Conservation (phyloP, 805 yeast genomes). For the Starmerella powellii region DNA sequence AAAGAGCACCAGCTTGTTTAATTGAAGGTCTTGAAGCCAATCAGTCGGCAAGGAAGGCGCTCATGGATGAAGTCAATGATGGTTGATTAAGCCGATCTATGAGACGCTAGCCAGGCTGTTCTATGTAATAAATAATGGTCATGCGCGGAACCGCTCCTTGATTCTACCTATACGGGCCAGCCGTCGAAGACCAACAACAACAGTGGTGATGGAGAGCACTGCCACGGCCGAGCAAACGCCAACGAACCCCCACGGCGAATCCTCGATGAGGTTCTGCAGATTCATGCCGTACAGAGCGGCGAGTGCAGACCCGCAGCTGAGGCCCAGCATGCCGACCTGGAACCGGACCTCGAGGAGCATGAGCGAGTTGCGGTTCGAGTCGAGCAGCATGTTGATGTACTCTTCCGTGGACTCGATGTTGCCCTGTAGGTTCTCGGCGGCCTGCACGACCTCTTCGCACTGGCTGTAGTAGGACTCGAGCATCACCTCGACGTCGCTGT, state of each 20-base stretch:
- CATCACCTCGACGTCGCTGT: slow-evolving; percentile 78
- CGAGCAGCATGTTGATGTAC: slow-evolving; percentile 81
- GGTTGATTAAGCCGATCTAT: no score
- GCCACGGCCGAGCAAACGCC: slow-evolving; percentile 38
- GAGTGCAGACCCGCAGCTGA: slow-evolving; percentile 67
- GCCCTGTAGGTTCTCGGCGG: slow-evolving; percentile 60
- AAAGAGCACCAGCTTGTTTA: no score
- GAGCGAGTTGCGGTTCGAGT: slow-evolving; percentile 84
- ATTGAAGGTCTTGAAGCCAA: no score
- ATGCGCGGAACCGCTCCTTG: slow-evolving; percentile 7
- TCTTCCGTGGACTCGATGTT: slow-evolving; percentile 90
- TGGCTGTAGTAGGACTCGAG: slow-evolving; percentile 84
- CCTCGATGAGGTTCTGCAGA: slow-evolving; percentile 82
- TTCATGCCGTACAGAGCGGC: slow-evolving; percentile 96
- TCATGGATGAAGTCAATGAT: no score
- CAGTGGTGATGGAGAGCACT: slow-evolving; percentile 36
- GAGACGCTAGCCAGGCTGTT: no score
- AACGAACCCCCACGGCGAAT: slow-evolving; percentile 55
- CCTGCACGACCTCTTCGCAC: slow-evolving; percentile 88
- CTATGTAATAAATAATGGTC: background rate
- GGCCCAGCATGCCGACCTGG: slow-evolving; percentile 68
- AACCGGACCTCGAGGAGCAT: slow-evolving; percentile 79
- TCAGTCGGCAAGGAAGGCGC: no score
- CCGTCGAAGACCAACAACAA: slow-evolving; percentile 43
- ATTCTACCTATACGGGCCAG: slow-evolving; percentile 39